Conservation (phyloP, 2,329 filamentous ascomycete genomes). For the Cladosporium velox region DNA sequence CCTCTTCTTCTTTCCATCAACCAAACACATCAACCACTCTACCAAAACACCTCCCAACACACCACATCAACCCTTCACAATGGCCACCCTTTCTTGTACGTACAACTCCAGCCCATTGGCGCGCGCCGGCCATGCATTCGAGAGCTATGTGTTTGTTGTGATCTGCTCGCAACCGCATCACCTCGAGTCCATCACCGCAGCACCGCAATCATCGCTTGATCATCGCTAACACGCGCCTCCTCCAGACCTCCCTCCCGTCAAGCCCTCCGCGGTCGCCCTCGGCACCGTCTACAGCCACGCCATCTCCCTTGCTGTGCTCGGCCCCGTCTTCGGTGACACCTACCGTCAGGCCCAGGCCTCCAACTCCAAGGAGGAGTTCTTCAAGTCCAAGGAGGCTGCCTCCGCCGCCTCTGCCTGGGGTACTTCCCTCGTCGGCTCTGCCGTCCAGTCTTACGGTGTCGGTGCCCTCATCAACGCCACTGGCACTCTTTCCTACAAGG, state of each 20-base stretch:
- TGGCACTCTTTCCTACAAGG: conserved; percentile 94
- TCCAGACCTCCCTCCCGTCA: conserved; percentile 75
- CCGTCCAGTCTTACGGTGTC: conserved; percentile 57
- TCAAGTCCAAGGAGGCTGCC: conserved; percentile 88
- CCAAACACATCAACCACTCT: conserved; percentile 10
- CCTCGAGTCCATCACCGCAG: conserved; percentile 12
- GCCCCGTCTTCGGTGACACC: conserved; percentile 88
- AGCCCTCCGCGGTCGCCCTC: conserved; percentile 96
- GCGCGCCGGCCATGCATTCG: background rate
- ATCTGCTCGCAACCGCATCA: background rate
- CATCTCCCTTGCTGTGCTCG: conserved; percentile 81
- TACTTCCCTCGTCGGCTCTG: conserved; percentile 84
- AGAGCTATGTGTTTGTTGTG: conserved; percentile 18
- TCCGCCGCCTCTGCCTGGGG: conserved; percentile 87
- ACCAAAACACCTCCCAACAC: conserved; percentile 14
- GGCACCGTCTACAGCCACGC: conserved; percentile 96
- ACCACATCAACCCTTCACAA: conserved; percentile 36
- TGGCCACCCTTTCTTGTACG: conserved; percentile 63
- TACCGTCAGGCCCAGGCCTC: conserved; percentile 89
- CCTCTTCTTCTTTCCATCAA: conserved; percentile 18
- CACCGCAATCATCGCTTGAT: conserved; percentile 3
- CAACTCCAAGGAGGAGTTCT: conserved; percentile 95
- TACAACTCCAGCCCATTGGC: conserved; percentile 24
- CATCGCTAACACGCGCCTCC: conserved; percentile 12
- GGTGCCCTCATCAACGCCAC: conserved; percentile 73